These are phyloP conservation scores for Pseudozyma sp. DNA, from an alignment of 1,284 basidiomycete species.

Conservation along the genomic window DNA sequence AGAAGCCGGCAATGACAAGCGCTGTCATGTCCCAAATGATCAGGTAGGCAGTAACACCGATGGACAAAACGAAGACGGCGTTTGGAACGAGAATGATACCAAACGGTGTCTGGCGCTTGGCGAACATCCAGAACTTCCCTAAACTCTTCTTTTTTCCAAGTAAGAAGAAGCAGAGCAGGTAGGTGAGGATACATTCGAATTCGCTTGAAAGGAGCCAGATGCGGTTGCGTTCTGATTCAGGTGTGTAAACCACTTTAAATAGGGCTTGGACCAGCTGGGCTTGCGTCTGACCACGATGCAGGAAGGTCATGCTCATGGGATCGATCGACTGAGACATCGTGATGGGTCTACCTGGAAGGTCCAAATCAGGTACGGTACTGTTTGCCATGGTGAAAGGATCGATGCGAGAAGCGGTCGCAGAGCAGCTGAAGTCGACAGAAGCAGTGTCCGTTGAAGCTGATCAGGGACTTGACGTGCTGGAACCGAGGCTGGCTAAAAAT, in stretches of 20 bases:
- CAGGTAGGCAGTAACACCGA: constrained; percentile 9
- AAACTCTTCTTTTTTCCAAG: constrained; percentile 7
- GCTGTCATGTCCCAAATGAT: background rate
- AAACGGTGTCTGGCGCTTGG: background rate
- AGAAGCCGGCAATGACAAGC: background rate
- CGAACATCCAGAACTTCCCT: constrained; percentile 16
- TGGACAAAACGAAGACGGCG: constrained; percentile 3
- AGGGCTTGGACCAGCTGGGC: background rate
- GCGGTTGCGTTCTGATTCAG: background rate
- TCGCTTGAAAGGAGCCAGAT: constrained; percentile 8
- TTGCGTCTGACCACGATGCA: constrained; percentile 8
- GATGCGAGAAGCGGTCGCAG: no score
- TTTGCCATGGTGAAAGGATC: background rate
- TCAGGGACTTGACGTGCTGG: no score
- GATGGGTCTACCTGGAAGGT: background rate
- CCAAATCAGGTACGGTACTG: background rate
- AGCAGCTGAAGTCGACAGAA: no score
- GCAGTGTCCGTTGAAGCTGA: no score
- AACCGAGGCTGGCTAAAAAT: no score
- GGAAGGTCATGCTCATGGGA: background rate
- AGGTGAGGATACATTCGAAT: constrained; percentile 6
- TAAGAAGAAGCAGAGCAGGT: constrained; percentile 1
- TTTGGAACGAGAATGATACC: constrained; percentile 12
- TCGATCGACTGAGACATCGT: background rate
- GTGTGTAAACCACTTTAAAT: background rate